These are phyloP conservation scores for Endothia cerciana DNA, from an alignment of 2,329 filamentous ascomycete genomes.

Conservation along the genomic window DNA sequence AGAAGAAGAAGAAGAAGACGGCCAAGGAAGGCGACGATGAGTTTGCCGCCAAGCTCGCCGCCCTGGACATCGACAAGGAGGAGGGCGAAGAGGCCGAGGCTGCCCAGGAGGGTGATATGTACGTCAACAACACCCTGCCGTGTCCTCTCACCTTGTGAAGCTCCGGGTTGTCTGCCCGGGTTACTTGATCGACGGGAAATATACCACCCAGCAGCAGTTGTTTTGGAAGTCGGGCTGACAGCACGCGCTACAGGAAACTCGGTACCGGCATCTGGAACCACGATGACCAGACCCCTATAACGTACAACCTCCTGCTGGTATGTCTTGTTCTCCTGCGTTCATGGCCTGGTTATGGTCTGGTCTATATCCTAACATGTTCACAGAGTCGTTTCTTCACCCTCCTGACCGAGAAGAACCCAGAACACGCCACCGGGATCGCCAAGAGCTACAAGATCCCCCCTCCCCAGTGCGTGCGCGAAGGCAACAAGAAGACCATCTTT, in stretches of 20 bases:
- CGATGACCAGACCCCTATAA: constrained; percentile 75
- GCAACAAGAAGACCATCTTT: constrained; percentile 99
- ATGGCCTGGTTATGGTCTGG: neutral
- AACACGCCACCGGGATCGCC: constrained; percentile 83
- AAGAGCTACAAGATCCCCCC: constrained; percentile 99
- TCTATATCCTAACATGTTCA: neutral
- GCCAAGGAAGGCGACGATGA: constrained; percentile 57
- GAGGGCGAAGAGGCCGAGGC: constrained; percentile 59
- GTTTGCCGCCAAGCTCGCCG: constrained; percentile 63
- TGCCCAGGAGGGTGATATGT: constrained; percentile 74
- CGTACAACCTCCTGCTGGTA: constrained; percentile 81
- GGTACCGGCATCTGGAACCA: constrained; percentile 92
- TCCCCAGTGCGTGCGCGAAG: constrained; percentile 98
- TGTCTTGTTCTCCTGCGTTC: neutral
- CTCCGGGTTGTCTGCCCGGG: neutral
- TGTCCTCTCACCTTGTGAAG: neutral
- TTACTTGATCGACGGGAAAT: neutral
- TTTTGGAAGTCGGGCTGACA: constrained; percentile 11
- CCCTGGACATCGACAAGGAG: constrained; percentile 63
- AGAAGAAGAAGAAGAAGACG: constrained; percentile 83
- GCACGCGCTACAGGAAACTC: constrained; percentile 16
- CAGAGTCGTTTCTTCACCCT: constrained; percentile 83
- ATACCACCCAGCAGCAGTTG: neutral
- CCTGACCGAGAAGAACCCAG: constrained; percentile 93
- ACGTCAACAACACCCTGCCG: constrained; percentile 48